phyloP scores from a whole-genome alignment of 192 early-diverging fungal species.

The Geranomyces variabilis region DNA sequence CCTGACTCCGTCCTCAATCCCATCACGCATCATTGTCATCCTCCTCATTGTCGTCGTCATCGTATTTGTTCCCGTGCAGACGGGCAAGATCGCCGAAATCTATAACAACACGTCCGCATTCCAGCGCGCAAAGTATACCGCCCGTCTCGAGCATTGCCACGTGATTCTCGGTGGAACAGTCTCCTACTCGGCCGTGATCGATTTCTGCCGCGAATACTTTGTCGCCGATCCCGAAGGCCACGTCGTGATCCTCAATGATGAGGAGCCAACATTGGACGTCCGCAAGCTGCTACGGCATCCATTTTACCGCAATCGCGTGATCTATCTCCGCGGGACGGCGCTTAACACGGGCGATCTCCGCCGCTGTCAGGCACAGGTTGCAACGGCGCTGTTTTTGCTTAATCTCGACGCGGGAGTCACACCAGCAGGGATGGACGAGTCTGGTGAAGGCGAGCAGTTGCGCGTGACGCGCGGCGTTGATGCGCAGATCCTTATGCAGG shows the following conservation, averaged over 20 bases:
- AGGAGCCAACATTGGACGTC: slow-evolving; percentile 42
- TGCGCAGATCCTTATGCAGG: slow-evolving; percentile 51
- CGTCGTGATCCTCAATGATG: slow-evolving; percentile 46
- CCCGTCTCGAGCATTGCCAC: slow-evolving; percentile 33
- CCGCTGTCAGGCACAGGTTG: slow-evolving; percentile 41
- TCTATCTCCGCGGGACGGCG: slow-evolving; percentile 48
- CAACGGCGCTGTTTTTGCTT: slow-evolving; percentile 55
- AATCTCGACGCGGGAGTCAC: slow-evolving; percentile 25
- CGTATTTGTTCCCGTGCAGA: slow-evolving; percentile 54
- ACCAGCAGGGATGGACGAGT: slow-evolving; percentile 7
- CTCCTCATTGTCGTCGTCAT: slow-evolving; percentile 57
- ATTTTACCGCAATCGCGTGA: slow-evolving; percentile 45
- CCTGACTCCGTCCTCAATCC: slow-evolving; percentile 51
- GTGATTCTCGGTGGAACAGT: slow-evolving; percentile 51
- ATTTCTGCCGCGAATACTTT: slow-evolving; percentile 59
- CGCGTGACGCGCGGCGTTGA: slow-evolving; percentile 45
- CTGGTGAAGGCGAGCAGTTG: slow-evolving; percentile 47
- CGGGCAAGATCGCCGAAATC: slow-evolving; percentile 53
- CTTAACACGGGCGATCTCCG: slow-evolving; percentile 44
- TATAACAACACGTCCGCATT: slow-evolving; percentile 47
- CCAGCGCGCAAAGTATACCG: slow-evolving; percentile 50
- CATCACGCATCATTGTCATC: slow-evolving; percentile 56
- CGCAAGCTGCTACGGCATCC: slow-evolving; percentile 52
- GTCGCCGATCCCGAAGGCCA: slow-evolving; percentile 37
- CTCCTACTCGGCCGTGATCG: slow-evolving; percentile 43